Base-by-base conservation (phyloP, 345 rosid genomes). In the Isatis tinctoria region DNA sequence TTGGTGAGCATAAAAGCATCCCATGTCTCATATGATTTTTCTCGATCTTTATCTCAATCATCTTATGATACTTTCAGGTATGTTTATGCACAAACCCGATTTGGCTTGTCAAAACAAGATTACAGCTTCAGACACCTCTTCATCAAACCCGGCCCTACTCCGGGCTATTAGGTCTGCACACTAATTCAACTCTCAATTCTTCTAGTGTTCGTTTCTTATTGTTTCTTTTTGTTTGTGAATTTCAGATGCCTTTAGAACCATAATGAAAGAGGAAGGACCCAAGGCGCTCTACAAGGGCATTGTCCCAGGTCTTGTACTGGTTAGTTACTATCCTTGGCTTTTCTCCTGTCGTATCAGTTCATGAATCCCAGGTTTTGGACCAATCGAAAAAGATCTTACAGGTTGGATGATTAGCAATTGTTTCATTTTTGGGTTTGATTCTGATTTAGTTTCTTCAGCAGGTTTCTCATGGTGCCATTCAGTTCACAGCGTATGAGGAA, bases 401-500 rank as follows among this genome's bases (percentile, higher is more conserved):
- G 68, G 22, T 52, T 51, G 33, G 63, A 35, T 44, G 52, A 35
- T 6, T n/a, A 37, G 7, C 49, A 59, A 35, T 24, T 3, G 30
- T 52, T 61, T 44, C 18, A 45, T 70, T 66, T 24, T 52, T 35
- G 58, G 44, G 33, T 53, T 51, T 59, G 53, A 69, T 69, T 33
- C 43, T 60, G 16, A 51, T 13, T 54, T 32, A 63, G 67, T 71
- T 82, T 73, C 78, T 83, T 83, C 82, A 87, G 90, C 96, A 92
- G 97, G 93, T 92, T 84, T 92, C 96, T 74, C 99, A 92, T 75
- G 97, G 92, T 66, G 97, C 92, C 60, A 79, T 92, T 82, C 99
- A 92, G 83, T 92, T 95, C 76, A 90, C 97, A 17, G 84, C 85
- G 28, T 92, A 95, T 73, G 97, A 95, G 84, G 99, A 95, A 73